Evolutionary conservation across 2,329 filamentous ascomycete species (phyloP), one percentile per base, ranked within the genome.

Genomic region (Plenodomus lindquistii): DNA sequence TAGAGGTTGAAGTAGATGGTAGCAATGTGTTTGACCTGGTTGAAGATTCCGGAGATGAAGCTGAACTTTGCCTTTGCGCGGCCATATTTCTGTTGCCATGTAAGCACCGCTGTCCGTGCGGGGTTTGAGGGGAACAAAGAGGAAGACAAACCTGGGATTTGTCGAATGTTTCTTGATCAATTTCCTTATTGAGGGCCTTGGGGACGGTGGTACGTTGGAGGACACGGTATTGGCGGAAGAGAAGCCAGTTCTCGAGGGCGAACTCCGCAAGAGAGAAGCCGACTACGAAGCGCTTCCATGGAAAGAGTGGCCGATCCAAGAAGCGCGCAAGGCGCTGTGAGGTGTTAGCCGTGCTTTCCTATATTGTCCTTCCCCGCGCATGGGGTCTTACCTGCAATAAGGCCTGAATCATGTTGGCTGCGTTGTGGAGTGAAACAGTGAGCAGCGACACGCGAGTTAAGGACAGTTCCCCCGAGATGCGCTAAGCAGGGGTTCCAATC

Each of bases 231-330:
- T 99, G 94, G 48, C 94, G 90, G 61, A 90, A 79, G 20, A 91
- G 91, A 44, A 99, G 85, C 76, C 93, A 89, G 37, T 90, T 86
- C 74, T 99, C 94, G 68, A 99, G 86, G 45, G 91, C 77, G 73
- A 90, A 97, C 72, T 99, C 91, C 53, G 88, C 91, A 64, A 97
- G 73, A 22, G 91, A 96, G 78, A 99, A 99, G 66, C 91, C 89
- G 63, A 97, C 83, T 66, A 99, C 92, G 65, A 99, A 85, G 72
- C 85, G 88, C 84, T 97, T 99, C 94, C 94, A 99, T 46, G 94
- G 93, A 78, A 97, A 96, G 69, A 89, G 80, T 49, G 93, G 92
- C 69, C 89, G 85, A 79, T 99, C 94, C 66, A 97, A 87, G 74
- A 88, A 86, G 73, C 84, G 85, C 70, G 91, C 90, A 62, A 97